phyloP scores from a whole-genome alignment of 2,329 filamentous ascomycete species.

The Xylariaceae sp. region DNA sequence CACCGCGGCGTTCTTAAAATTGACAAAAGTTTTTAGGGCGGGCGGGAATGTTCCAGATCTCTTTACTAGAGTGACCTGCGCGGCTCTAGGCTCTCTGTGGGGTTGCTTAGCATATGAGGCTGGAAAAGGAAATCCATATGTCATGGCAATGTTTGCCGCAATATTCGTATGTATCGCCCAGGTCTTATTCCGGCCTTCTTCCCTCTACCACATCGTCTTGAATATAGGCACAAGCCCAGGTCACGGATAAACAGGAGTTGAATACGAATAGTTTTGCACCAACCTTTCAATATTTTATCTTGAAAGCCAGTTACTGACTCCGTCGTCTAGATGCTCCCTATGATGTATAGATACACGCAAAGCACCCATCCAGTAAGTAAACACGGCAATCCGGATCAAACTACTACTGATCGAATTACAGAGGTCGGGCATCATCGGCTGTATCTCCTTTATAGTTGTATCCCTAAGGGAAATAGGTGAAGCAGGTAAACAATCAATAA shows the following conservation, averaged over 20 bases:
- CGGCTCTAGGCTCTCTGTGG: constrained; percentile 61
- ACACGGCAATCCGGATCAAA: neutral
- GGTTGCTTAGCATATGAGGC: constrained; percentile 59
- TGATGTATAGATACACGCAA: constrained; percentile 63
- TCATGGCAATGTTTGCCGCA: constrained; percentile 61
- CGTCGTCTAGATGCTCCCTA: constrained; percentile 57
- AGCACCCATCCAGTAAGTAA: constrained; percentile 57
- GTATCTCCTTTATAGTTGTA: constrained; percentile 62
- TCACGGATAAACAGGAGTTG: neutral
- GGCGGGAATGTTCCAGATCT: constrained; percentile 66
- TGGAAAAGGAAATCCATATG: constrained; percentile 59
- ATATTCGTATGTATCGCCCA: constrained; percentile 47
- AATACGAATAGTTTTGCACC: neutral
- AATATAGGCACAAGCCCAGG: neutral
- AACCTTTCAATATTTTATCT: neutral
- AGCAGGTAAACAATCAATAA: constrained; percentile 43
- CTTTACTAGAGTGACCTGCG: constrained; percentile 56
- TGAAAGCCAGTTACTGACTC: constrained; percentile 7
- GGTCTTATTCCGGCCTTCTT: neutral
- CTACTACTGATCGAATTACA: constrained; percentile 29
- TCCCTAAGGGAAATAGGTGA: constrained; percentile 52
- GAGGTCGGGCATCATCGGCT: constrained; percentile 64
- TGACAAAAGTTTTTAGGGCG: constrained; percentile 45
- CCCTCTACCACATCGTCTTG: neutral
- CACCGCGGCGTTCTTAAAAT: neutral